These are phyloP conservation scores for Leccinum ochraceum DNA, from an alignment of 768 basidiomycete species.

Conservation along the genomic window DNA sequence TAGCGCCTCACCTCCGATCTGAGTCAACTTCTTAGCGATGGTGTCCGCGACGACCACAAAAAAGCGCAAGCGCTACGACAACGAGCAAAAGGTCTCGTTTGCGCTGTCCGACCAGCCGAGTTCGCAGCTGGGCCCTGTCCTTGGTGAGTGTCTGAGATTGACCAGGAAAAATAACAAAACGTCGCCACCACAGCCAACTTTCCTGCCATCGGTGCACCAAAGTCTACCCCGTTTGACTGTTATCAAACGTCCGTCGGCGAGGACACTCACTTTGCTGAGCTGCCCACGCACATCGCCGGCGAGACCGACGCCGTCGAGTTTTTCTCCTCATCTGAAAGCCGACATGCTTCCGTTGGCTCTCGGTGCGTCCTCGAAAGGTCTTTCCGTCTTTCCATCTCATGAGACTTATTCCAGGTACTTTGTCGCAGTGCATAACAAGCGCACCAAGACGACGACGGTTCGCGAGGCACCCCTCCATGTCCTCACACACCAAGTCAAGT, in stretches of 20 bases:
- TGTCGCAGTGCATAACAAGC: too few relatives aligned
- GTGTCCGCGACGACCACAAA: constrained; percentile 33
- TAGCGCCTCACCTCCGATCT: constrained; percentile 5
- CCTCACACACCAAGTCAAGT: constrained; percentile 78
- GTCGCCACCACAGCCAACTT: constrained; percentile 51
- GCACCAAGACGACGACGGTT: constrained; percentile 67
- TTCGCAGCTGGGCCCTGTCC: constrained; percentile 48
- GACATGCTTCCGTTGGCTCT: too few relatives aligned
- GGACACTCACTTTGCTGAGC: constrained; percentile 34
- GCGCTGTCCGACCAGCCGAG: constrained; percentile 36
- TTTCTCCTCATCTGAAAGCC: too few relatives aligned
- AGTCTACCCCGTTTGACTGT: constrained; percentile 59
- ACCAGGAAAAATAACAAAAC: neutral
- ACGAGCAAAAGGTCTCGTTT: constrained; percentile 37
- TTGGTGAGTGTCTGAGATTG: constrained; percentile 43
- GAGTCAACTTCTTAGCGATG: constrained; percentile 14
- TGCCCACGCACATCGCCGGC: constrained; percentile 33
- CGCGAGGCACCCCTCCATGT: constrained; percentile 72
- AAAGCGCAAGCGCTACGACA: constrained; percentile 51
- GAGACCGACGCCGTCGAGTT: too few relatives aligned
- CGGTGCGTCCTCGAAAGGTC: too few relatives aligned
- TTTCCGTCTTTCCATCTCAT: too few relatives aligned
- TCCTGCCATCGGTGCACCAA: constrained; percentile 61
- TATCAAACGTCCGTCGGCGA: constrained; percentile 46
- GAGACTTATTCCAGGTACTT: too few relatives aligned